These are phyloP conservation scores for Emergomyces orientalis DNA, from an alignment of 2,329 filamentous ascomycete genomes.

Conservation along the genomic window DNA sequence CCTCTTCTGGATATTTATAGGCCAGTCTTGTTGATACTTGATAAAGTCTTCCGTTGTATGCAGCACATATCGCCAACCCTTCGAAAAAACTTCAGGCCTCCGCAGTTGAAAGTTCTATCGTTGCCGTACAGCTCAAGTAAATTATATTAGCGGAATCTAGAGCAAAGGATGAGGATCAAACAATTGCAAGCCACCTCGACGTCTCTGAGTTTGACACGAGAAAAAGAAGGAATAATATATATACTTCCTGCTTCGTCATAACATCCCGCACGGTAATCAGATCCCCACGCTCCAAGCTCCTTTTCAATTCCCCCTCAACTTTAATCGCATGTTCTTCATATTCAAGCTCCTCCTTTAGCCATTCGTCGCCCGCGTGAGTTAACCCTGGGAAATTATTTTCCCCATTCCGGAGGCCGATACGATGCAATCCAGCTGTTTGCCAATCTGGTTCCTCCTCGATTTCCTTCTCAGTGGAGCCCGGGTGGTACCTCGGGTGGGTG, in stretches of 20 bases:
- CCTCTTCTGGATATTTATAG: constrained; percentile 36
- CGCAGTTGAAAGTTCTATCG: constrained; percentile 37
- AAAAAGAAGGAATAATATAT: constrained; percentile 8
- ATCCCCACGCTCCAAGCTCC: constrained; percentile 20
- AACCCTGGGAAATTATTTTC: constrained; percentile 33
- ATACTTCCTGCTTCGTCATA: constrained; percentile 22
- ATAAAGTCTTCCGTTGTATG: constrained; percentile 42
- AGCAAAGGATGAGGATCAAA: neutral
- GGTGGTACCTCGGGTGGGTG: constrained; percentile 22
- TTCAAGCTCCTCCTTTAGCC: constrained; percentile 19
- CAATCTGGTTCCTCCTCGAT: constrained; percentile 39
- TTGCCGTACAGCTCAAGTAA: neutral
- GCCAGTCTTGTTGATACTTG: constrained; percentile 43
- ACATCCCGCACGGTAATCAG: constrained; percentile 23
- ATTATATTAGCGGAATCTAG: neutral
- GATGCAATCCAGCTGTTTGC: constrained; percentile 31
- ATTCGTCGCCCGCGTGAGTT: constrained; percentile 27
- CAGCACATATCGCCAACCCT: constrained; percentile 44
- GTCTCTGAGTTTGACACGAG: neutral
- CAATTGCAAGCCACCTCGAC: neutral
- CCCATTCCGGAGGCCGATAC: constrained; percentile 33
- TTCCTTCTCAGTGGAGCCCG: constrained; percentile 33
- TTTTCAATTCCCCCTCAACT: constrained; percentile 20
- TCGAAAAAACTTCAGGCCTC: constrained; percentile 36
- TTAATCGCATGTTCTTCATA: constrained; percentile 22